Base-by-base conservation (phyloP, 2,329 filamentous ascomycete species). In the Myriosclerotinia scirpicola region DNA sequence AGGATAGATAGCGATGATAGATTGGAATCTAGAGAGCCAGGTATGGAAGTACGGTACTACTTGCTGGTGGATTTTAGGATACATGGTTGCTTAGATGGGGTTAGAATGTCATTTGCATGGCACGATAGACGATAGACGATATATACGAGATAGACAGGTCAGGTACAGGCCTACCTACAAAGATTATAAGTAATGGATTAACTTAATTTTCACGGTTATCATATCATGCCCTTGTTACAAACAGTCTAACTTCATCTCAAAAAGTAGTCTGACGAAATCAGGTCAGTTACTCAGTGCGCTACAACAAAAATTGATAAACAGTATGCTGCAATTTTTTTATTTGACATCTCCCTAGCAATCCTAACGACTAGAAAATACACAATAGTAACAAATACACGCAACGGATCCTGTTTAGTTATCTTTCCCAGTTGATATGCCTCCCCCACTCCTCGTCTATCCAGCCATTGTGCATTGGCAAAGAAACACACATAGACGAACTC, bases 361-460 rank as follows among this genome's bases (percentile, higher is more conserved):
- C 26, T 15, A 46, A 14, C 17, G n/a, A 26, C 26, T 30, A n/a
- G 36, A 22, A 48, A 36, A 59, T 48, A 59, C 56, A 59, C 4
- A 48, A 59, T 36, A 15, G 26, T 59, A 59, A 59, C 42, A 48
- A 36, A 48, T 48, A 59, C 56, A 59, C 12, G 12, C 17, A 22
- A 15, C 1, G 26, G 12, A 48, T n/a, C 20, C 11, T 11, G 3
- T 20, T 54, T 9, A 9, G 15, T 12, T 2, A 7, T 54, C 17
- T 34, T 59, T 59, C 42, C 12, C 12, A 48, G 12, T 20, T 22
- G 42, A 11, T 36, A 36, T 48, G 56, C 56, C 36, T 46, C 40
- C 6, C 14, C 54, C 22, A 44, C 54, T 58, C 26, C 40, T 15
- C 22, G 17, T 5, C 55, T 59, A 36, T 44, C 5, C 40, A 26